phyloP scores from a whole-genome alignment of 768 basidiomycete species.

The Trametes cingulata region DNA sequence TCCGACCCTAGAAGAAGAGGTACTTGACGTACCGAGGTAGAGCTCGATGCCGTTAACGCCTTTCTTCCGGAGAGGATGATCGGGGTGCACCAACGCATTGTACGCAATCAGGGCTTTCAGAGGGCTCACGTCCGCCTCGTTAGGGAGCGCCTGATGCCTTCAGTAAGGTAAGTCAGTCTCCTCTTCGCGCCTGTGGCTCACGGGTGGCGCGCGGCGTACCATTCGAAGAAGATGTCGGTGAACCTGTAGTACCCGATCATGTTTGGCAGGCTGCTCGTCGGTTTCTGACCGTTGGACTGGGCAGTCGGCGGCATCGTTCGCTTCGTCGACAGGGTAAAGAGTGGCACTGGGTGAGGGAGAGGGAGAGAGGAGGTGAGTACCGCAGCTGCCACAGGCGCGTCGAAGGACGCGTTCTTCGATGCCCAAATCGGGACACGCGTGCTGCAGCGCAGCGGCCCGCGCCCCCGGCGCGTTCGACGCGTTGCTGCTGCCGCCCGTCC shows the following conservation, averaged over 20 bases:
- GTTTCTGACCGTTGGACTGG: neutral
- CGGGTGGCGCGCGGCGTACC: conserved; percentile 35
- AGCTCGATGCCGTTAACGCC: conserved; percentile 69
- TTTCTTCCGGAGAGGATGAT: conserved; percentile 68
- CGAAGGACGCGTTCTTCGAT: conserved; percentile 14
- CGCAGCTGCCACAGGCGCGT: conserved; percentile 12
- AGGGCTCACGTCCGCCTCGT: conserved; percentile 56
- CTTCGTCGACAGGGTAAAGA: conserved; percentile 4
- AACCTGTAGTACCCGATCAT: conserved; percentile 79
- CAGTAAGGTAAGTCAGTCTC: neutral
- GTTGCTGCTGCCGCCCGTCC: neutral
- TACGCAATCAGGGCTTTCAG: conserved; percentile 74
- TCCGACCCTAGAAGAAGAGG: neutral
- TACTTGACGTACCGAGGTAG: conserved; percentile 54
- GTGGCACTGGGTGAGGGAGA: neutral
- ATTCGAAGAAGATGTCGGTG: conserved; percentile 84
- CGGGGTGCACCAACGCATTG: conserved; percentile 65
- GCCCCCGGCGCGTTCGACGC: neutral
- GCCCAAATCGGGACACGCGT: conserved; percentile 18
- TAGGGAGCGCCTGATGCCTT: conserved; percentile 61
- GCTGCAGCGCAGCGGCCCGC: conserved; percentile 12
- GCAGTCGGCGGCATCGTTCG: neutral
- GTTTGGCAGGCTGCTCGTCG: conserved; percentile 32
- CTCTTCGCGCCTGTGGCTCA: neutral
- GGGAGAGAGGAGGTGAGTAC: conserved; percentile 4